Evolutionary conservation across 1,284 basidiomycete genomes (phyloP), one percentile per base, ranked within the genome.

Genomic region (Ustilago nuda): DNA sequence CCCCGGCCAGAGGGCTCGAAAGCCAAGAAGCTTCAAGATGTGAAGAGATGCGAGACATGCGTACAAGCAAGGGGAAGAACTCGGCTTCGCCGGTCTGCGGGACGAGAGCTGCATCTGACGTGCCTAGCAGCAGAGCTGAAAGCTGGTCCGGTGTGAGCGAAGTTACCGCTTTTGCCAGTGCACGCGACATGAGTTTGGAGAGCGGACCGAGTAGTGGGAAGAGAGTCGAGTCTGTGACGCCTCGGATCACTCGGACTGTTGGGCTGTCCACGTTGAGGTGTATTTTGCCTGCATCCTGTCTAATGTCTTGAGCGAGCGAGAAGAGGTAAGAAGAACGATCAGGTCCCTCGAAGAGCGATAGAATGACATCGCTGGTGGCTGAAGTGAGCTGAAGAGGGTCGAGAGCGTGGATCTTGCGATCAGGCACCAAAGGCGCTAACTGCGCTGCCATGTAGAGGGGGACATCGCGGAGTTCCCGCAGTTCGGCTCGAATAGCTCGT

Each of bases 161-260:
- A 0, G 56, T 66, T 9, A 71, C 68, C 11, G 68, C 72, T 27
- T 72, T 71, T 11, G 76, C 76, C 5, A 83, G 63, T 5, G 79
- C 76, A 11, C 62, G 50, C 4, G 80, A 77, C 30, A 83, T 60
- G 35, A 84, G 70, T 35, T 82, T 77, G n/a, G 81, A 79, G 8
- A 84, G 69, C 5, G 82, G 82, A 9, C 82, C 82, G 1, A 82
- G 62, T 7, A 77, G 70, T 7, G 75, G 54, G 56, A 76, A 82
- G 11, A 84, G 77, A 1, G 74, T 76, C 37, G 71, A 61, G 8
- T 56, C 64, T 30, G 56, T 27, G 8, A 73, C 53, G 13, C 32
- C 35, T 17, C 61, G 71, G 12, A 70, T 19, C 5, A 43, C 32
- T 8, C 50, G 52, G 0, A 61, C 51, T 8, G 75, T 77, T 4